These are phyloP conservation scores for Aquanectria penicillioides DNA, from an alignment of 2,329 filamentous ascomycete genomes.

Conservation along the genomic window DNA sequence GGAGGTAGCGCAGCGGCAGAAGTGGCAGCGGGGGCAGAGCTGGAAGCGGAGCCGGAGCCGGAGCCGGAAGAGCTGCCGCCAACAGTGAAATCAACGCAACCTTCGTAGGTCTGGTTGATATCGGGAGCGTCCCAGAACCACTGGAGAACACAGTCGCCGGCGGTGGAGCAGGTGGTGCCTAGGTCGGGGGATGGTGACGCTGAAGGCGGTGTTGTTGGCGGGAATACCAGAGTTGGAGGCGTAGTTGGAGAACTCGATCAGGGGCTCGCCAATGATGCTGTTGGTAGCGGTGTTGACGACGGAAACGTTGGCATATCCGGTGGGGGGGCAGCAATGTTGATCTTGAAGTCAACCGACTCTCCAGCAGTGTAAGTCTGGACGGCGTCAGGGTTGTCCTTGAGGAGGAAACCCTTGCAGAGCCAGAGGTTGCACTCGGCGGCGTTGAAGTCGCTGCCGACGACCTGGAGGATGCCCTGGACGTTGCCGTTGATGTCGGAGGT, in stretches of 20 bases:
- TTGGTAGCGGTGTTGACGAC: conserved; percentile 65
- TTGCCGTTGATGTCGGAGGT: conserved; percentile 50
- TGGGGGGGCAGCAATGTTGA: conserved; percentile 55
- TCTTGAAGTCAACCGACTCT: conserved; percentile 54
- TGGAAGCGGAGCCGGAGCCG: conserved; percentile 9
- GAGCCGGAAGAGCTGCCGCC: conserved; percentile 16
- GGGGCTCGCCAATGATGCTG: conserved; percentile 59
- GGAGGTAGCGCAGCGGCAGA: conserved; percentile 15
- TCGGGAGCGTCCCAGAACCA: conserved; percentile 69
- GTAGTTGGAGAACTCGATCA: conserved; percentile 66
- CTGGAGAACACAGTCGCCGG: conserved; percentile 64
- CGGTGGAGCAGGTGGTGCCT: conserved; percentile 55
- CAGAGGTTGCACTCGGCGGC: conserved; percentile 50
- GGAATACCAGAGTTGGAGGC: conserved; percentile 55
- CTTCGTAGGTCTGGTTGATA: conserved; percentile 70
- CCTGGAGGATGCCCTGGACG: conserved; percentile 49
- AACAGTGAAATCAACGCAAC: conserved; percentile 66
- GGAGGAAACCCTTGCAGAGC: conserved; percentile 59
- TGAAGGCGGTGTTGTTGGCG: conserved; percentile 60
- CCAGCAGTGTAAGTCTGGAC: conserved; percentile 56
- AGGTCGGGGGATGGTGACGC: conserved; percentile 64
- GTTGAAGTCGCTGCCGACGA: conserved; percentile 38
- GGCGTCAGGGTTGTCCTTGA: conserved; percentile 55
- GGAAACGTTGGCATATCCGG: conserved; percentile 63
- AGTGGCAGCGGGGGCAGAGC: conserved; percentile 14